phyloP scores from a whole-genome alignment of 805 yeast genomes.

The Yamadazyma philogaea region DNA sequence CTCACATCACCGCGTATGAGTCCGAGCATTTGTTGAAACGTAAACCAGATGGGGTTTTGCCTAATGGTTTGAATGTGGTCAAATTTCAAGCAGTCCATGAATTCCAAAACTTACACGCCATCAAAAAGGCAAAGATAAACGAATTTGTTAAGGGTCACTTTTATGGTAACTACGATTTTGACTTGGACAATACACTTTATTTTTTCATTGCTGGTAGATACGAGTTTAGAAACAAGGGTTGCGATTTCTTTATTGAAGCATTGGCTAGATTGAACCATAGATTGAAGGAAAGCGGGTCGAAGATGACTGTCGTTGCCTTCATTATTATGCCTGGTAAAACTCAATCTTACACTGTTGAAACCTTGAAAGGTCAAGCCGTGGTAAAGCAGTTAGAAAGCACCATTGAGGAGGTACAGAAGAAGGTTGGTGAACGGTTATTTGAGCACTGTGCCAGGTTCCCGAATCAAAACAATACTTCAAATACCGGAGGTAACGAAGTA shows the following conservation, averaged over 20 bases:
- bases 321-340: conserved; percentile 97
- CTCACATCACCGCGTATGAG: conserved; percentile 96
- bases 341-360: conserved; percentile 91
- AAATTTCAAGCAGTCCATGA: conserved; percentile 97
- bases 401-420: conserved; percentile 79
- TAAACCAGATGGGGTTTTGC: conserved; percentile 96
- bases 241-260: conserved; percentile 89
- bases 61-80: conserved; percentile 93
- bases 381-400: conserved; percentile 86
- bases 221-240: conserved; percentile 95
- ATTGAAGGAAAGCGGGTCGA: conserved; percentile 76
- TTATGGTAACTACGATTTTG: conserved; percentile 94
- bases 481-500: conserved; percentile 53
- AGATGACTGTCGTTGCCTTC: conserved; percentile 92
- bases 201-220: conserved; percentile 97
- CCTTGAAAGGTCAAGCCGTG: conserved; percentile 94
- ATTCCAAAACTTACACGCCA: conserved; percentile 93
- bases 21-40: conserved; percentile 89
- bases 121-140: conserved; percentile 85
- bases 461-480: conserved; percentile 37
- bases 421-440: conserved; percentile 81
- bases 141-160: conserved; percentile 96
- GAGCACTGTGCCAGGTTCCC: conserved; percentile 80
- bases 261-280: conserved; percentile 88
- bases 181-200: conserved; percentile 87